A percentile compares a stretch with the other conserved stretches of the same genome.
Evolutionary conservation across 208 protist species (phyloP).

Genomic region (Porcisia hertigi): DNA sequence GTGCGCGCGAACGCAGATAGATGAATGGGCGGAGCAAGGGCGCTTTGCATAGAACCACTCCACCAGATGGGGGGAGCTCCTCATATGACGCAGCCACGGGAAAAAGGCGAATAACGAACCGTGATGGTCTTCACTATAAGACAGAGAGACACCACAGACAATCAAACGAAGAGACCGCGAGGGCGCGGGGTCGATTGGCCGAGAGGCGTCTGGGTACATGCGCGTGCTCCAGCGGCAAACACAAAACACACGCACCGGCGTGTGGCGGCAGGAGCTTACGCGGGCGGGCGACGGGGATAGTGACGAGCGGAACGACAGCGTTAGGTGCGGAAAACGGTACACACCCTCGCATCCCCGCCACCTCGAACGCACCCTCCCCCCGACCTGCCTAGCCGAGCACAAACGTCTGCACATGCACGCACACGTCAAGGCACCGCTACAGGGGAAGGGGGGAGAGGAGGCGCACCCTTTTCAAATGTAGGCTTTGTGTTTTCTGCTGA

Average conservation of each 20-base stretch:
- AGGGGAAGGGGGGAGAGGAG: too few relatives aligned
- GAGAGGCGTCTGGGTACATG: not conserved
- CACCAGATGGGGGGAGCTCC: not conserved
- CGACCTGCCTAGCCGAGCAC: too few relatives aligned
- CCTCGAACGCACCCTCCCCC: too few relatives aligned
- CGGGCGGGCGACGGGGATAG: not conserved
- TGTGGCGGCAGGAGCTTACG: not conserved
- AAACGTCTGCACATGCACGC: not conserved
- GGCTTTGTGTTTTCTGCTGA: not conserved
- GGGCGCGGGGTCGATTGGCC: not conserved
- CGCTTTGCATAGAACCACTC: not conserved
- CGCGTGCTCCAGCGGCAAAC: not conserved
- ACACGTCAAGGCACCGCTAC: not conserved
- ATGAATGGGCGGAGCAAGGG: not conserved
- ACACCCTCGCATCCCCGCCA: not conserved
- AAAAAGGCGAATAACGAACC: not conserved
- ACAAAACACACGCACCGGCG: not conserved
- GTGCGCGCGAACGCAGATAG: not conserved
- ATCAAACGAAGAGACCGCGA: not conserved
- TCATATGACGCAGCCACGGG: not conserved
- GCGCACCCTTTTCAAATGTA: not conserved
- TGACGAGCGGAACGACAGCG: not conserved
- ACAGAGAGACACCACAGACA: not conserved
- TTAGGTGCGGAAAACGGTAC: not conserved
- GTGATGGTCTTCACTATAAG: not conserved